Evolutionary conservation across 2,329 filamentous ascomycete genomes (phyloP), one percentile per base, ranked within the genome.

Genomic region (Alternaria longipes): DNA sequence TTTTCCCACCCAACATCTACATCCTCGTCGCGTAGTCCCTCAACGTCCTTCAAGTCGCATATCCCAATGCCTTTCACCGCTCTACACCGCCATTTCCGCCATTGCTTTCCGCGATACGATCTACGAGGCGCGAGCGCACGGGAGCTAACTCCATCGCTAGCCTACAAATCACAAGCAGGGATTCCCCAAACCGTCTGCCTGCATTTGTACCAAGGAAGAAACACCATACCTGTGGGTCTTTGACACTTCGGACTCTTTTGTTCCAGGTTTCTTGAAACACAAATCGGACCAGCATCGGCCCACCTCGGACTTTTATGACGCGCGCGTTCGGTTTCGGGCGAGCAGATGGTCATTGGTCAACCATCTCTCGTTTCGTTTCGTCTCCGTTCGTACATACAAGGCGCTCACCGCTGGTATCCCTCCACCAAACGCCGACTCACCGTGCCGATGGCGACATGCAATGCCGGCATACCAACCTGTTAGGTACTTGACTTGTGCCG

Each of bases 1-100:
- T 49, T 11, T 55, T 49, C 18, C 22, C 42, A 22, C 28, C 34
- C 36, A 14, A 49, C 30, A 20, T 50, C 28, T 55, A 44, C 50
- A 51, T 54, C 8, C 41, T 41, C 40, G 41, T 34, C 42, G 22
- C 22, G 42, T 44, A 51, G 16, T 24, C 46, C 50, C 30, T 45
- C 42, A 55, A 53, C 34, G 50, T 53, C 49, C 34, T 18, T 54
- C 30, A 51, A 18, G 42, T 28, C 30, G 41, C 41, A 57, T 30
- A 7, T 44, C 18, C 28, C 20, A 28, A n/a, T 60, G 51, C 50
- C 58, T 61, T 66, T 64, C 69, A 70, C 67, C 66, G 67, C 66
- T 38, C 59, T 65, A 64, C 67, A 70, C 66, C 64, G 63, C 64
- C 55, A 51, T 64, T 67, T 60, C 46, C 46, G 36, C 42, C 9